Percentiles rank a stretch among this genome's conserved stretches.
Evolutionary conservation across 441 rosid genomes (phyloP).

Genomic region (Erodium moschatum): DNA sequence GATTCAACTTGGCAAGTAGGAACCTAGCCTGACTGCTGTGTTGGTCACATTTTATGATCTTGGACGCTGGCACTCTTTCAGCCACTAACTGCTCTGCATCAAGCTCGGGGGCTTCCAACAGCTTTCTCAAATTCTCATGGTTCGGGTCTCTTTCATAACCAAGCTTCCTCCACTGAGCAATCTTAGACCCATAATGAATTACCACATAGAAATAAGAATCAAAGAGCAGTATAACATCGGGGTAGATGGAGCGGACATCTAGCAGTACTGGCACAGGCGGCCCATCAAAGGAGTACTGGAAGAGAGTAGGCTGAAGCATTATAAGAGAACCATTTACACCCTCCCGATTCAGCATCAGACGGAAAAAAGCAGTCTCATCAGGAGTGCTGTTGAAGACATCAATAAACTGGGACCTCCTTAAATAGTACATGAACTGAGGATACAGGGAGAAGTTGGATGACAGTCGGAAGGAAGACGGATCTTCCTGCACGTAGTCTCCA

Average conservation of each 20-base stretch:
- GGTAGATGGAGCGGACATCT: slow-evolving; percentile 59
- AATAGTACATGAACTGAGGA: slow-evolving; percentile 89
- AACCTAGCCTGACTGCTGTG: slow-evolving; percentile 88
- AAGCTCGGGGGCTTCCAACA: slow-evolving; percentile 70
- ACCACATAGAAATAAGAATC: slow-evolving; percentile 82
- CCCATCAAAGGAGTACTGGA: slow-evolving; percentile 78
- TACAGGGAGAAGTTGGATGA: slow-evolving; percentile 79
- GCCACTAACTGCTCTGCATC: slow-evolving; percentile 58
- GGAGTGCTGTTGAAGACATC: slow-evolving; percentile 81
- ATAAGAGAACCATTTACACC: slow-evolving; percentile 75
- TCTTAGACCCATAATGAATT: slow-evolving; percentile 77
- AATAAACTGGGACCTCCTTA: slow-evolving; percentile 86
- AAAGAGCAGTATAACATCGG: slow-evolving; percentile 74
- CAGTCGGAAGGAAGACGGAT: slow-evolving; percentile 74
- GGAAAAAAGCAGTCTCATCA: slow-evolving; percentile 80
- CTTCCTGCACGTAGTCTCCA: slow-evolving; percentile 79
- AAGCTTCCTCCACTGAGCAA: slow-evolving; percentile 79
- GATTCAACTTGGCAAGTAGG: slow-evolving; percentile 83
- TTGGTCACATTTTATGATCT: slow-evolving; percentile 74
- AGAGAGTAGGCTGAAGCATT: slow-evolving; percentile 89
- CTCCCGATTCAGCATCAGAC: slow-evolving; percentile 79
- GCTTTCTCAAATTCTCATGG: slow-evolving; percentile 72
- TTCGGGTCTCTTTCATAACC: slow-evolving; percentile 67
- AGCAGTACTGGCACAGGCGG: slow-evolving; percentile 88
- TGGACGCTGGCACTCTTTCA: slow-evolving; percentile 65